Evolutionary conservation across 345 rosid species (phyloP).

Genomic region (Melaleuca quinquenervia): DNA sequence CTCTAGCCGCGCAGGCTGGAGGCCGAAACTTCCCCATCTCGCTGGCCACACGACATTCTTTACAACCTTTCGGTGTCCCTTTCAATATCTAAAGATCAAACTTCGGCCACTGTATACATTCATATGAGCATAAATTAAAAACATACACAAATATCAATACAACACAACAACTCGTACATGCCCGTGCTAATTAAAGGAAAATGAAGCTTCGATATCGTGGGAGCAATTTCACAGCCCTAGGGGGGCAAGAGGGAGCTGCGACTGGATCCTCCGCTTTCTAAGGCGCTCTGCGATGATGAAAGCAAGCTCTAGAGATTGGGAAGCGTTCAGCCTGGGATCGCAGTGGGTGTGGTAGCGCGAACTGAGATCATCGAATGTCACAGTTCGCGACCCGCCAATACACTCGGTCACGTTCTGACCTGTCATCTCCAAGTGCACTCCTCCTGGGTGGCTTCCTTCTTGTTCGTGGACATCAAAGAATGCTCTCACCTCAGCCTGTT

Average conservation of each 20-base stretch:
- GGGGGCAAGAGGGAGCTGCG: background rate
- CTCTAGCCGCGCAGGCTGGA: background rate
- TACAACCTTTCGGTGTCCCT: background rate
- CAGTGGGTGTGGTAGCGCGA: slow-evolving; percentile 13
- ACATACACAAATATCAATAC: background rate
- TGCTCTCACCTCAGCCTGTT: slow-evolving; percentile 15
- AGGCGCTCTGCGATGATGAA: slow-evolving; percentile 14
- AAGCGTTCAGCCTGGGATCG: slow-evolving; percentile 10
- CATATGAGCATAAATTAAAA: background rate
- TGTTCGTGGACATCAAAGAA: slow-evolving; percentile 14
- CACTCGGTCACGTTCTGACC: slow-evolving; percentile 13
- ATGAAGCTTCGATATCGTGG: background rate
- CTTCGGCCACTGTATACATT: background rate
- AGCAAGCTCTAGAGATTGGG: slow-evolving; percentile 12
- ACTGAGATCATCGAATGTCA: slow-evolving; percentile 8
- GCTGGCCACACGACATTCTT: background rate
- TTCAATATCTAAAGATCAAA: background rate
- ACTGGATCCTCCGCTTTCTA: slow-evolving; percentile 5
- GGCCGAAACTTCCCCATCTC: background rate
- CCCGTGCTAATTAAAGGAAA: background rate
- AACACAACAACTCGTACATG: background rate
- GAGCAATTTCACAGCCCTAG: background rate
- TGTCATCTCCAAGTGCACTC: slow-evolving; percentile 13
- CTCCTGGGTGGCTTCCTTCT: slow-evolving; percentile 10
- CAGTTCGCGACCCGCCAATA: slow-evolving; percentile 8